These are phyloP conservation scores for Vitis rupestris DNA, from an alignment of 164 flowering plant genomes.

Conservation along the genomic window DNA sequence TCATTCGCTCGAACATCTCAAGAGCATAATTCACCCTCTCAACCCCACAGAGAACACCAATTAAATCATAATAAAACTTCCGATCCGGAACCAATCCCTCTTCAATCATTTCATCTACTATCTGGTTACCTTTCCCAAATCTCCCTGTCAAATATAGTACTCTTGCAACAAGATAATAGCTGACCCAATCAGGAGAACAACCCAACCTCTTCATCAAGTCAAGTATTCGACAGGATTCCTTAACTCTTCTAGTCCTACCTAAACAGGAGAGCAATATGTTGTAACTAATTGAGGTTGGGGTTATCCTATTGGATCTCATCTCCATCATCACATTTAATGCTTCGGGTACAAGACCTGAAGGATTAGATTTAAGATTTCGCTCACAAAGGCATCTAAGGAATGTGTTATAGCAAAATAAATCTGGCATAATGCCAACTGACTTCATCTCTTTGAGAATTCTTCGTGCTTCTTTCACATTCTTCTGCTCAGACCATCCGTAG, in stretches of 20 bases:
- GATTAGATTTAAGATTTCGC: conserved; percentile 56
- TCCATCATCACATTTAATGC: conserved; percentile 68
- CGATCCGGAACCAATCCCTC: conserved; percentile 46
- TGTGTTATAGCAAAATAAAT: conserved; percentile 58
- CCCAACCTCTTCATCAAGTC: conserved; percentile 49
- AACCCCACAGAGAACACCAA: conserved; percentile 70
- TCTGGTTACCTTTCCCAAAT: conserved; percentile 62
- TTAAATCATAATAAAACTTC: conserved; percentile 66
- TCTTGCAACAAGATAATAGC: conserved; percentile 67
- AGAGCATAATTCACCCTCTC: conserved; percentile 64
- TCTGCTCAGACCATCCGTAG: conserved; percentile 62
- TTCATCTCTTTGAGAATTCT: conserved; percentile 62
- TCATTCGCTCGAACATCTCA: conserved; percentile 61
- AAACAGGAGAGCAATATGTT: conserved; percentile 74
- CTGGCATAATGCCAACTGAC: conserved; percentile 34
- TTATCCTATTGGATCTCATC: conserved; percentile 52
- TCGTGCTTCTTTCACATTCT: conserved; percentile 62
- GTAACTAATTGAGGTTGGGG: conserved; percentile 53
- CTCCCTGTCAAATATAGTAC: conserved; percentile 64
- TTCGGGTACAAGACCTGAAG: conserved; percentile 70
- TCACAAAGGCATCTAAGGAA: conserved; percentile 63
- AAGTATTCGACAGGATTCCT: conserved; percentile 55
- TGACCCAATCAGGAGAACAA: conserved; percentile 67
- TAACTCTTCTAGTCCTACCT: conserved; percentile 66
- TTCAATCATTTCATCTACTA: conserved; percentile 62